phyloP scores from a whole-genome alignment of 2,329 filamentous ascomycete species.

The Alternaria consortialis region DNA sequence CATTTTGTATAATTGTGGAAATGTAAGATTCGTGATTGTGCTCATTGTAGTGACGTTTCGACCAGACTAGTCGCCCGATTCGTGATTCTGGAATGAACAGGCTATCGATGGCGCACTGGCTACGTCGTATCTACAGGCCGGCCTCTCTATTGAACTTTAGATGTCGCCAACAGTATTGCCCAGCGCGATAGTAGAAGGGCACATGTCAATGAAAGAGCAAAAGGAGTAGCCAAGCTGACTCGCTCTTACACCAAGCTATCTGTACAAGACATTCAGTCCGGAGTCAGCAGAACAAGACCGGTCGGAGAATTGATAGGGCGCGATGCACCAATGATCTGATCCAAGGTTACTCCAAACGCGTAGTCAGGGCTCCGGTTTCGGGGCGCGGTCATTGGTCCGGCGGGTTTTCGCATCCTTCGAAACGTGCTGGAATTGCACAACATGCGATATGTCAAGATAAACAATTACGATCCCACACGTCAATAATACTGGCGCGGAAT shows the following conservation, averaged over 20 bases:
- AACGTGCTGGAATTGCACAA: constrained; percentile 30
- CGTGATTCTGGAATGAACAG: neutral
- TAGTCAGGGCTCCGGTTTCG: constrained; percentile 43
- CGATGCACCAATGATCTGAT: constrained; percentile 19
- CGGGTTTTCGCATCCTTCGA: constrained; percentile 22
- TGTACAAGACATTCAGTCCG: neutral
- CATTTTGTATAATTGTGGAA: neutral
- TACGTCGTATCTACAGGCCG: neutral
- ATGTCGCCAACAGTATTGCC: constrained; percentile 15
- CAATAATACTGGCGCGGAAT: constrained; percentile 2
- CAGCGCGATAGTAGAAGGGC: constrained; percentile 1
- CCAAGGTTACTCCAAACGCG: constrained; percentile 32
- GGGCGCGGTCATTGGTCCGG: constrained; percentile 32
- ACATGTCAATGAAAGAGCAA: constrained; percentile 6
- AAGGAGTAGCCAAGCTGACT: constrained; percentile 11
- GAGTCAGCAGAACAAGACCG: constrained; percentile 4
- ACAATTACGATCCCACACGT: constrained; percentile 21
- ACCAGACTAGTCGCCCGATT: neutral
- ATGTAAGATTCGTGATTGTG: neutral
- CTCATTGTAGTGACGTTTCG: neutral
- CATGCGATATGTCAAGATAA: constrained; percentile 33
- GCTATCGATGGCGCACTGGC: neutral
- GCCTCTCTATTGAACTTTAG: neutral
- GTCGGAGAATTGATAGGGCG: constrained; percentile 28
- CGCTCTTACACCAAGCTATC: constrained; percentile 6